Evolutionary conservation across 257 asterid species (phyloP), one percentile per base, ranked within the genome.

Genomic region (Solanum tarapatanum): DNA sequence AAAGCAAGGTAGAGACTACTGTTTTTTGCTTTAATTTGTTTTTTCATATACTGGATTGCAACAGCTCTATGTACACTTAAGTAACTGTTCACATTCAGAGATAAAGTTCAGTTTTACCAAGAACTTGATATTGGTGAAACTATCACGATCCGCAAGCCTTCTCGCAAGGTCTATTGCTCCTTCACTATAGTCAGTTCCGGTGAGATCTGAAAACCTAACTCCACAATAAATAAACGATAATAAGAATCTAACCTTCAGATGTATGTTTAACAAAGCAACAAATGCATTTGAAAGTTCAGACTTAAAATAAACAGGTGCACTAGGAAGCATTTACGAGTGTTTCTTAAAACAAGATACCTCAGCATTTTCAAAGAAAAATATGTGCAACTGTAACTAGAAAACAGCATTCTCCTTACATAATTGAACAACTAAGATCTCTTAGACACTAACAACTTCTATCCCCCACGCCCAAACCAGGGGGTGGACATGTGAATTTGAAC

Each of bases 151-250:
- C 17, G 97, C 95, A 87, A 97, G 97, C 87, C 84, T 92, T 82
- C 94, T 94, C 88, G 99, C 98, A 86, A 97, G 94, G 90, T 93
- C 95, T 83, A 97, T 90, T 83, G 98, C 99, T 86, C 98, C 98
- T 91, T 95, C 99, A 89, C 98, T 94, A 89, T 97, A 97, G 90
- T 97, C 99, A 85, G 94, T 96, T 87, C 99, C 99, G n/a, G 97
- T 97, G 92, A 97, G 98, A 93, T 97, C 97, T 84, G 96, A 91
- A 96, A 96, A 97, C 95, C 99, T 95, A 91, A 86, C 77, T 62
- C 89, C 90, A 77, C 64, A 41, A 41, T 4, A 3, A 77, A 41
- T 41, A 43, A 26, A 41, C 14, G 3, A 14, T 43, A 79, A 35
- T 43, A 26, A 79, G 64, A 79, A n/a, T 11, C 35, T 24, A 77